Evolutionary conservation across 2,329 filamentous ascomycete genomes (phyloP), one percentile per base, ranked within the genome.

Genomic region (Ceratocystis albifundus): DNA sequence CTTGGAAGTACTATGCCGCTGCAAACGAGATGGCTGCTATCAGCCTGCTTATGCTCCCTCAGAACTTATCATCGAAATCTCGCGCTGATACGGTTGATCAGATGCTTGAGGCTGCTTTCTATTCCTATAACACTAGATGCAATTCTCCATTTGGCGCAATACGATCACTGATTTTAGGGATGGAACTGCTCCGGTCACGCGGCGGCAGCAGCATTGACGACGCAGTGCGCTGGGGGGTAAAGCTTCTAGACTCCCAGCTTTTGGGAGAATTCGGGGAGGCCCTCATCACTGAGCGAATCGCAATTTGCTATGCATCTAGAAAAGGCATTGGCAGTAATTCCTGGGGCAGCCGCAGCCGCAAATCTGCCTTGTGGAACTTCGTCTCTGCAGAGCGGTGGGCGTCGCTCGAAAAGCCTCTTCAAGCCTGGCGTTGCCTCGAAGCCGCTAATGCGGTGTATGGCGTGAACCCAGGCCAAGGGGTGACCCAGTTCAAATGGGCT

Each of bases 1-100:
- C 94, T 0, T 99, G 94, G 94, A 90, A 85, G 71, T 89, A 97
- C 72, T 90, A 96, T 73, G 94, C 94, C 0, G 93, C 89, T 2
- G 88, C 89, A 1, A 93, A 96, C 74, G 94, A 99, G 78, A 97
- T 99, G 93, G 88, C 89, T 36, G 92, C 90, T 4, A 78, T 96
- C 12, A 90, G 89, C 71, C 84, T 90, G 50, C 82, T 99, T 44
- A 81, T 99, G 68, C 86, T 88, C 71, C 86, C 89, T 0, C 84
- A 88, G 68, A 82, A 82, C 17, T 79, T 88, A 69, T 86, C 85
- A 1, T 85, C 88, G 15, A 96, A 92, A 73, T 84, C 84, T 32
- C 86, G 93, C 68, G 79, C 87, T 1, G 94, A 97, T 71, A 87
- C 84, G 4, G 82, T 96, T 48, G 90, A 95, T 71, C 84, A 89